Percentiles rank a stretch among this genome's conserved stretches.
Evolutionary conservation across 106 monocot genomes (phyloP).

Genomic region (Triglochin maritima): DNA sequence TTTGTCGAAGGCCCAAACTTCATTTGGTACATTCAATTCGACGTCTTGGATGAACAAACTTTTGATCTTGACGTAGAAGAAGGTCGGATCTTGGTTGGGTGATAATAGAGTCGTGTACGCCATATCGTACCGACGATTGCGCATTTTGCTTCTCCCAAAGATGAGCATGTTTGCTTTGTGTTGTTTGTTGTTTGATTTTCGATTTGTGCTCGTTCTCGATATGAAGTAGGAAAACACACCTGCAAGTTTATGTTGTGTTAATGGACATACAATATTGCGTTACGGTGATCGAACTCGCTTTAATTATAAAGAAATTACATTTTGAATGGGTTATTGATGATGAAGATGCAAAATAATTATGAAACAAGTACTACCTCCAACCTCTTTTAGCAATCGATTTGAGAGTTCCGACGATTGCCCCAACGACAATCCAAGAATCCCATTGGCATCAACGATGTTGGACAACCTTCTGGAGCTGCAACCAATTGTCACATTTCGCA

Average conservation of each 20-base stretch:
- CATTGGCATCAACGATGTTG: conserved; percentile 4
- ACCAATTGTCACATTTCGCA: conserved; percentile 9
- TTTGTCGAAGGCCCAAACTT: conserved; percentile 9
- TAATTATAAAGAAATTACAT: background rate
- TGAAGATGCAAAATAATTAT: background rate
- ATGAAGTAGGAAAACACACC: background rate
- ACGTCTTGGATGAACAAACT: conserved; percentile 1
- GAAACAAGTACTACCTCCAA: background rate
- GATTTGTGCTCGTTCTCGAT: background rate
- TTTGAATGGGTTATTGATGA: background rate
- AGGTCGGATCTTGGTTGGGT: background rate
- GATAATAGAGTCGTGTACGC: conserved; percentile 6
- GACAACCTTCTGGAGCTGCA: conserved; percentile 2
- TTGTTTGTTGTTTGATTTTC: too few relatives aligned
- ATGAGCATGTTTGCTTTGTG: background rate
- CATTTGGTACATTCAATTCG: background rate
- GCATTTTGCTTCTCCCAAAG: background rate
- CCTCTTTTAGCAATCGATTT: background rate
- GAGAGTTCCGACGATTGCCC: conserved; percentile 4
- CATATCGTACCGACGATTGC: background rate
- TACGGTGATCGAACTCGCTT: background rate
- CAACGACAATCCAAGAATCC: conserved; percentile 17
- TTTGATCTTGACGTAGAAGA: conserved; percentile 2
- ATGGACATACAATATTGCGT: background rate
- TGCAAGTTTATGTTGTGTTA: background rate